A percentile compares a stretch with the other conserved stretches of the same genome.
Conservation (phyloP, 202 grass and related monocot genomes). For the Alloteropsis angusta region DNA sequence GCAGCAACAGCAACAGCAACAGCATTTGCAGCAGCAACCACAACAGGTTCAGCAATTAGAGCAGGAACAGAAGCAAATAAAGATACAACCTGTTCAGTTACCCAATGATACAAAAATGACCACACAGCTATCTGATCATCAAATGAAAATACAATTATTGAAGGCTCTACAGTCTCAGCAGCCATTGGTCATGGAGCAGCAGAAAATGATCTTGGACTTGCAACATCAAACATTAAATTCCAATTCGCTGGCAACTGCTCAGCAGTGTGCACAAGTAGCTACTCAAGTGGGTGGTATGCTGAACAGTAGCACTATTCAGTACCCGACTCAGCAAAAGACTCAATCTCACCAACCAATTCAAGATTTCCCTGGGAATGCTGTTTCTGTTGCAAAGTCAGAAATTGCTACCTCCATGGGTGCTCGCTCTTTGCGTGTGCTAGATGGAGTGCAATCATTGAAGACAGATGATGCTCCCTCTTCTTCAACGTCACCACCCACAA, state of each 20-base stretch:
- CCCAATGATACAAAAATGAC: constrained; percentile 26
- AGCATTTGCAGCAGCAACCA: constrained; percentile 26
- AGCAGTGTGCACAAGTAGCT: constrained; percentile 33
- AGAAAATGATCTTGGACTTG: constrained; percentile 46
- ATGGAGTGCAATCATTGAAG: constrained; percentile 30
- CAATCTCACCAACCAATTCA: constrained; percentile 40
- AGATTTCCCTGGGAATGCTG: constrained; percentile 17
- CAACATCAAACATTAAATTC: constrained; percentile 37
- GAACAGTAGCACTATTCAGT: constrained; percentile 22
- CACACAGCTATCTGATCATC: constrained; percentile 43
- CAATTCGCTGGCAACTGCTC: constrained; percentile 22
- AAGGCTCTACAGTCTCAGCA: constrained; percentile 54
- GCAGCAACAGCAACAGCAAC: constrained; percentile 40
- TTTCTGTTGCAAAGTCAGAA: constrained; percentile 28
- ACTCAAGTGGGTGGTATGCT: constrained; percentile 22
- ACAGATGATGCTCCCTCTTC: constrained; percentile 44
- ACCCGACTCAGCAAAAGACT: constrained; percentile 31
- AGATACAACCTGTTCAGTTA: constrained; percentile 28
- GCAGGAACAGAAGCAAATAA: constrained; percentile 42
- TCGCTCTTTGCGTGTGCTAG: constrained; percentile 31
- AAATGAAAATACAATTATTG: constrained; percentile 58
- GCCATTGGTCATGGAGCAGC: constrained; percentile 34
- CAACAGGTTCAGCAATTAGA: constrained; percentile 30
- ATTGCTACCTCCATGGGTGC: constrained; percentile 28
- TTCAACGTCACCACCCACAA: constrained; percentile 51